phyloP scores from a whole-genome alignment of 805 yeast genomes.

The Candida ovalis region DNA sequence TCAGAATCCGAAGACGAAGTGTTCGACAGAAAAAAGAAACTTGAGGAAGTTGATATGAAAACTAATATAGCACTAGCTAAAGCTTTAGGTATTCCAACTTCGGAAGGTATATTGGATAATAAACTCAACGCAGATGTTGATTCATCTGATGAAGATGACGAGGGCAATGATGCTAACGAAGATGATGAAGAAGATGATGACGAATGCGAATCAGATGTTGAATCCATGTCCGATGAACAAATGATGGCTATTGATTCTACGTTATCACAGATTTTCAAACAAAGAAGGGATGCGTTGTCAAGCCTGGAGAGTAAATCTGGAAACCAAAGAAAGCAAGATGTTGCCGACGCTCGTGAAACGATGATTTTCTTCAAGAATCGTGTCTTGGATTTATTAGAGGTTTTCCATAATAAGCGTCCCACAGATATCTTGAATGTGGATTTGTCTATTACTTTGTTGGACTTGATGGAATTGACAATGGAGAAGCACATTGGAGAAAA shows the following conservation, averaged over 20 bases:
- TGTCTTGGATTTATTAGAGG: constrained; percentile 71
- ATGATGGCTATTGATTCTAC: constrained; percentile 93
- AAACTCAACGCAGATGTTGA: constrained; percentile 2
- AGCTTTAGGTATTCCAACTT: constrained; percentile 62
- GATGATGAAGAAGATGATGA: constrained; percentile 42
- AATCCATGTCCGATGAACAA: constrained; percentile 92
- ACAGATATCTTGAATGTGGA: constrained; percentile 38
- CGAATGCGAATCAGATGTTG: constrained; percentile 60
- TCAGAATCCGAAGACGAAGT: constrained; percentile 11
- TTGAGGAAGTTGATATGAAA: constrained; percentile 35
- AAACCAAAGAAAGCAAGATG: constrained; percentile 66
- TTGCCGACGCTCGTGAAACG: constrained; percentile 72
- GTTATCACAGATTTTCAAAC: constrained; percentile 77
- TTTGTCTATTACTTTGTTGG: constrained; percentile 53
- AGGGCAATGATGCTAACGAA: constrained; percentile 31
- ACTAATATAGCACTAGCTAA: constrained; percentile 65
- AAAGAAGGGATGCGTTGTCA: constrained; percentile 65
- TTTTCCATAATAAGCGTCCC: constrained; percentile 47
- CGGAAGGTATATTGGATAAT: constrained; percentile 46
- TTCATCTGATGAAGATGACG: constrained; percentile 17
- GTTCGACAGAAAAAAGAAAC: constrained; percentile 22
- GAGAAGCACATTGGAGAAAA: constrained; percentile 70
- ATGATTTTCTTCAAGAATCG: constrained; percentile 76
- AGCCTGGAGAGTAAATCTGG: constrained; percentile 46
- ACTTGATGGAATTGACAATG: constrained; percentile 59